Base-by-base conservation (phyloP, 2,329 filamentous ascomycete species). In the Didymella pinodella region DNA sequence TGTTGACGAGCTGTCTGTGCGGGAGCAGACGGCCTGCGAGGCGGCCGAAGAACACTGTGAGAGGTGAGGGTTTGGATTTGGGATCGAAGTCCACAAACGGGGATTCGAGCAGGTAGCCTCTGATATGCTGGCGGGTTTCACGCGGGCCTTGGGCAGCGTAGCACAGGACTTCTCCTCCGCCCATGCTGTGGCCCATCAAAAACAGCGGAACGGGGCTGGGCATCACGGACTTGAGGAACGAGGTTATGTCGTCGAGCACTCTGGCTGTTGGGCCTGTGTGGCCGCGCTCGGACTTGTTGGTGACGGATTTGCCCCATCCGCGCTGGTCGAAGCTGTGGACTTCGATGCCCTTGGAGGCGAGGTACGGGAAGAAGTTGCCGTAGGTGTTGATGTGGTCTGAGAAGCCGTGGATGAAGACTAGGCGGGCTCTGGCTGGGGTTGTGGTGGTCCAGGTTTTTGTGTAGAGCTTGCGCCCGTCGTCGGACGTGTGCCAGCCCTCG, bases 151-250 rank as follows among this genome's bases (percentile, higher is more conserved):
- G 71, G 29, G 78, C 76, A 60, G 79, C 80, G 66, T 86, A 88
- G 43, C 86, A 87, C 8, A 96, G 80, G 6, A 88, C 85, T 77
- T 96, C 85, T 25, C 88, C 91, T 59, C 93, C 93, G 65, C 93
- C 93, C 92, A 97, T 97, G 22, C 89, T 93, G 78, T 97, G 92
- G 52, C 93, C 93, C 81, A 95, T 87, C 20, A 97, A 83, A 78
- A 97, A 97, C 16, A 96, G 73, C 0, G 92, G 92, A 2, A 78
- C 61, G 10, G 75, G 66, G 40, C 78, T 74, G 10, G 83, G 83
- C 5, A 88, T 79, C 62, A 89, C 84, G 31, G 81, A 79, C 59
- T 82, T 82, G 65, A 95, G 82, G 75, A 97, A 92, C 43, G 88
- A 88, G 11, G 88, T 90, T 54, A 97, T 88, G 75, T 97, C 93